Evolutionary conservation across 2,329 filamentous ascomycete genomes (phyloP), one percentile per base, ranked within the genome.

Genomic region (Myriosclerotinia curreyana): DNA sequence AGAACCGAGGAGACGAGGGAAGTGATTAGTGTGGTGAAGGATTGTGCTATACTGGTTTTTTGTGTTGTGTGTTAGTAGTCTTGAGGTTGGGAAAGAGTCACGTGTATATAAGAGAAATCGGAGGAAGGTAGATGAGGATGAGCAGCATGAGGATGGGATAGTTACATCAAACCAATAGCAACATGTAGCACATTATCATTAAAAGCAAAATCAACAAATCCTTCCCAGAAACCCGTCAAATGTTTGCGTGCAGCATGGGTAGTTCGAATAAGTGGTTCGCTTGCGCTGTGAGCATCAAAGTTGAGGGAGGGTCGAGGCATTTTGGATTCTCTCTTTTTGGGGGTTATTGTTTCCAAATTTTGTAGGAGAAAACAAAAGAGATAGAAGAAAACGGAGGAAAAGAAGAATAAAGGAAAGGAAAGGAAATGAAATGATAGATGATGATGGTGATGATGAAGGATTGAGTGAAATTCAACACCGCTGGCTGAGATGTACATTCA

Each of bases 101-200:
- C 55, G 42, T 59, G 55, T 4, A 2, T 8, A 42, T 4, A 12
- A 15, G 48, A 28, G 44, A 31, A 25, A 40, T 25, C 15, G 31
- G 40, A 7, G 20, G 36, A 4, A 25, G 28, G 34, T 12, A 34
- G 20, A 49, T n/a, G 20, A 7, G 34, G 20, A 36, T 31, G 60
- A 22, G n/a, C 8, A 15, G 28, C 5, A 25, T 28, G 36, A 20
- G 42, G 15, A 55, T 5, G 14, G 46, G 60, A 6, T 11, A 28
- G 20, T 11, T 36, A 36, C 87, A 92, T 91, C 68, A 91, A 78
- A 69, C 88, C 89, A 69, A 91, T 86, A 20, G 89, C 89, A 65
- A 92, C 88, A 74, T 91, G 86, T 34, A 92, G 80, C 55, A 91
- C 88, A 70, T 91, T 91, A 65, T 89, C 88, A 68, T 88, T 84